Evolutionary conservation across 2,329 filamentous ascomycete genomes (phyloP), one percentile per base, ranked within the genome.

Genomic region (Penicillium corylophilum): DNA sequence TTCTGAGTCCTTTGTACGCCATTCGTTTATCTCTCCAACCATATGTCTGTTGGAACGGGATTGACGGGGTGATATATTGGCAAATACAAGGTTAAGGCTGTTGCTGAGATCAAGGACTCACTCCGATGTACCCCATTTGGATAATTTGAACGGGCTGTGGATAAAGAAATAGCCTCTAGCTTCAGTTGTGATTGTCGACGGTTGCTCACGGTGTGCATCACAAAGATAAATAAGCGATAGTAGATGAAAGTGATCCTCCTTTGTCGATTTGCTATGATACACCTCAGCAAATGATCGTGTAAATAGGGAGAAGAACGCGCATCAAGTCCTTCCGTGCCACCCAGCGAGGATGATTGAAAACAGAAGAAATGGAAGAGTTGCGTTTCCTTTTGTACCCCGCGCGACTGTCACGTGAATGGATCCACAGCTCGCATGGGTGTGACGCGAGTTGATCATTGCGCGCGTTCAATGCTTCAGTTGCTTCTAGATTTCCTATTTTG

Each of bases 1-100:
- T 41, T 51, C 57, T 66, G 62, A 50, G 70, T 67, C 75, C 94
- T 81, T 74, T 96, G 80, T 96, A 81, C 89, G 90, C 90, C 83
- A 92, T 82, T 84, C 85, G 88, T 95, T 85, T 96, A 96, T 87
- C 90, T 90, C 84, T 84, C 84, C 86, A 88, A 90, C 87, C 68
- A 79, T 74, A 64, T 64, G 31, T 59, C 56, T 59, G 55, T 52
- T 59, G 54, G 59, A 47, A 67, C 66, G 55, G 56, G 61, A 59
- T 65, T 64, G 77, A 86, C 84, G 85, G 86, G 89, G 88, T 88
- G 90, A 95, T 95, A 77, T 90, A 77, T 82, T 87, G 85, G 89
- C 89, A 88, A 31, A n/a, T 48, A 33, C 8, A 31, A 22, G 16
- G 28, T 15, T 20, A 4, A 22, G 3, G 5, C n/a, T n/a, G n/a